Evolutionary conservation across 179 eudicot species (phyloP).

Genomic region (Carnegiea gigantea): DNA sequence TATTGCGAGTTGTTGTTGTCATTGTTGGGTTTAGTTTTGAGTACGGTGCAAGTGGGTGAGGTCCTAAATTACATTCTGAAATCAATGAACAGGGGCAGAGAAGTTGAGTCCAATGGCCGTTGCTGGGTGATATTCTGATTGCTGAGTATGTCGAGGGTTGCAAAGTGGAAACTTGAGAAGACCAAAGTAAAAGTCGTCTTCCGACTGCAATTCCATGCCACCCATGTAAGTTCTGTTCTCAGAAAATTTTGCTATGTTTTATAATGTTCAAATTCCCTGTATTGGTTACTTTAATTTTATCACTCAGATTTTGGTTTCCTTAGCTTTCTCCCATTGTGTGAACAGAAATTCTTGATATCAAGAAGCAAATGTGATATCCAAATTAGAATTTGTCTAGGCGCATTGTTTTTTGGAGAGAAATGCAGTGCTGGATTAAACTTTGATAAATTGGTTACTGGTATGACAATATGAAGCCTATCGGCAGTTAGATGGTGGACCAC

Average conservation of each 20-base stretch:
- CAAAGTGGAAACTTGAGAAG: slow-evolving; percentile 89
- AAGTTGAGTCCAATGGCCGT: slow-evolving; percentile 21
- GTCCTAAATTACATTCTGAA: slow-evolving; percentile 11
- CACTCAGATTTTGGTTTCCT: not conserved
- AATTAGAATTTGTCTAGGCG: not conserved
- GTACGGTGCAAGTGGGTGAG: not conserved
- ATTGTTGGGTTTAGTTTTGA: not conserved
- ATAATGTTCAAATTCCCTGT: not conserved
- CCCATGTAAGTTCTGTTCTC: slow-evolving; percentile 64
- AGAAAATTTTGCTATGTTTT: not conserved
- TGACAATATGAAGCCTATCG: not conserved
- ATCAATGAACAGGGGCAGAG: slow-evolving; percentile 19
- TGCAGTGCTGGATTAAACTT: not conserved
- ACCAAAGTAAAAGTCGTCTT: slow-evolving; percentile 91
- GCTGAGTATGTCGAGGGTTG: slow-evolving; percentile 62
- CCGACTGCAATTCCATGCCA: slow-evolving; percentile 93
- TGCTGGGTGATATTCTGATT: slow-evolving; percentile 26
- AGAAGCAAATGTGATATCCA: not conserved
- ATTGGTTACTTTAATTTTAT: not conserved
- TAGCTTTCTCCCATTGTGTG: not conserved
- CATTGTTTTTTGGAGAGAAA: not conserved
- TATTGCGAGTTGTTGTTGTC: too few species aligned
- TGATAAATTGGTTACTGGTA: not conserved
- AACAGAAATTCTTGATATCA: not conserved
- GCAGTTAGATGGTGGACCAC: not conserved